Conservation (phyloP, 139 green algal genomes). For the Diplosphaera chodatii region DNA sequence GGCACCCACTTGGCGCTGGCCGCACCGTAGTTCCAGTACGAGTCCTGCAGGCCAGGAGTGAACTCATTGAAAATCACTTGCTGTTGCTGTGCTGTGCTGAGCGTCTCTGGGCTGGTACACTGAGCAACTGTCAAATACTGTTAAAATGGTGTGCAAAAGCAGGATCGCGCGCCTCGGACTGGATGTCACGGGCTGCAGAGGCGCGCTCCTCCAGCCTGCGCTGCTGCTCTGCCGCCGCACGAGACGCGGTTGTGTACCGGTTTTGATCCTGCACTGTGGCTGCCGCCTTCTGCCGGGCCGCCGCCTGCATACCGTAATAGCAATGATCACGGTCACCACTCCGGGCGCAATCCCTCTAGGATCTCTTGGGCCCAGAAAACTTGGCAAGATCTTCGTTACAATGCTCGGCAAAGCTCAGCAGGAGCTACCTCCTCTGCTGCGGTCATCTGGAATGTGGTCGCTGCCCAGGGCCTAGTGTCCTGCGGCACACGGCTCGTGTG, state of each 20-base stretch:
- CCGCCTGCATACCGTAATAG: neutral
- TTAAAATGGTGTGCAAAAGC: too few species aligned
- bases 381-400: too few species aligned
- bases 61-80: too few species aligned
- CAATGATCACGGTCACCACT: too few species aligned
- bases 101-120: too few species aligned
- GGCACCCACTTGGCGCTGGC: neutral
- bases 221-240: neutral
- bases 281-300: neutral
- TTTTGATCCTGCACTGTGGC: neutral
- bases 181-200: neutral
- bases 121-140: too few species aligned
- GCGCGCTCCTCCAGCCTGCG: neutral
- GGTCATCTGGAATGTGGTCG: neutral
- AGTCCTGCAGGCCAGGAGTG: neutral
- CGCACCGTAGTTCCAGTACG: conserved; percentile 3
- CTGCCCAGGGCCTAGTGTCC: neutral
- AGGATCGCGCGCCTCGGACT: neutral
- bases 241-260: neutral
- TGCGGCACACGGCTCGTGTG: neutral
- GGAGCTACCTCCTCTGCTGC: neutral
- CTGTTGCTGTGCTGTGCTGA: too few species aligned
- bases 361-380: too few species aligned
- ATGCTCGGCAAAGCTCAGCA: too few species aligned
- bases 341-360: too few species aligned